A percentile compares a stretch with the other conserved stretches of the same genome.
Evolutionary conservation across 2,329 filamentous ascomycete genomes (phyloP).

Genomic region (Trichoderma afroharzianum): DNA sequence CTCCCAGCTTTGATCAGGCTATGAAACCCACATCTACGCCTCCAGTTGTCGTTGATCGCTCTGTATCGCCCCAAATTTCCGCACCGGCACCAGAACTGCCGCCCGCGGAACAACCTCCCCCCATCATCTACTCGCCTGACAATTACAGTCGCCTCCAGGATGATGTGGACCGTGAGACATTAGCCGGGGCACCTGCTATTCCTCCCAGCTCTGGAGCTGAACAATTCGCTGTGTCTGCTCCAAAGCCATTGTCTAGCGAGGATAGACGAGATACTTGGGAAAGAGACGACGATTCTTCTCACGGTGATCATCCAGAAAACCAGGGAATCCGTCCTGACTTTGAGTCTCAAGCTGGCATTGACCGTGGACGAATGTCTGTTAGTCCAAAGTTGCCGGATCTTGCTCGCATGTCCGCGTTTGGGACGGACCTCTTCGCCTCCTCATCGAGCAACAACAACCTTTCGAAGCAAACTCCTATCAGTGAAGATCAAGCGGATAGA

Average conservation of each 20-base stretch:
- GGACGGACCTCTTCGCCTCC: slow-evolving; percentile 50
- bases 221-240: slow-evolving; percentile 26
- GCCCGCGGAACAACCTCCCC: slow-evolving; percentile 44
- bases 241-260: neutral
- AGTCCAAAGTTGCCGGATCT: slow-evolving; percentile 28
- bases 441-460: neutral
- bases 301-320: neutral
- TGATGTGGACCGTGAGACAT: slow-evolving; percentile 57
- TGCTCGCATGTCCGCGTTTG: slow-evolving; percentile 57
- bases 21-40: slow-evolving; percentile 2
- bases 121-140: slow-evolving; percentile 71
- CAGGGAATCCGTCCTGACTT: slow-evolving; percentile 18
- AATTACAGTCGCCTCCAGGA: slow-evolving; percentile 71
- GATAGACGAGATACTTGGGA: slow-evolving; percentile 17
- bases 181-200: slow-evolving; percentile 55
- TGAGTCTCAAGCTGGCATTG: slow-evolving; percentile 17
- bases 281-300: slow-evolving; percentile 10
- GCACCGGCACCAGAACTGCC: neutral
- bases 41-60: neutral
- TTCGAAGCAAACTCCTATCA: neutral
- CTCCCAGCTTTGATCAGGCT: slow-evolving; percentile 13
- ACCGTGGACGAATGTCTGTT: slow-evolving; percentile 4
- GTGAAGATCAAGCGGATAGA: neutral
- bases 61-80: neutral
- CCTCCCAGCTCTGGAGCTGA: slow-evolving; percentile 35